Evolutionary conservation across 306 rosid species (phyloP).

Genomic region (Lithocarpus polystachyus): DNA sequence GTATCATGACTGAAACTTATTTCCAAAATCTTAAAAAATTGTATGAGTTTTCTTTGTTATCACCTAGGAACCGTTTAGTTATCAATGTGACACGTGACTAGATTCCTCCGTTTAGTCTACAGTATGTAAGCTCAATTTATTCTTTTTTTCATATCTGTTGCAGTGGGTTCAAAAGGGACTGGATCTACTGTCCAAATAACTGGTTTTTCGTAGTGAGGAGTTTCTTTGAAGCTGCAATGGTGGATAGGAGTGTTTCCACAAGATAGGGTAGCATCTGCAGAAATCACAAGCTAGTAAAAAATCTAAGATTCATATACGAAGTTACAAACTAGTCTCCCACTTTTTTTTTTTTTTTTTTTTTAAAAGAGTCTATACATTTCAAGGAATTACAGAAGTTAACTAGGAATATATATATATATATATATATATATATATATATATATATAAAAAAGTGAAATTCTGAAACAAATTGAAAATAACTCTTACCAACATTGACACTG

Average conservation of each 20-base stretch:
- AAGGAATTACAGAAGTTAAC: not conserved
- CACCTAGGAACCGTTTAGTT: not conserved
- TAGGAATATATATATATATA: not conserved
- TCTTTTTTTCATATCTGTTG: constrained; percentile 25
- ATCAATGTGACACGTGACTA: not conserved
- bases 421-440: too few species aligned
- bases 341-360: too few species aligned
- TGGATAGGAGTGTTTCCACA: not conserved
- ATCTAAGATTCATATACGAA: not conserved
- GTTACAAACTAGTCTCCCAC: not conserved
- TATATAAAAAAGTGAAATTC: too few species aligned
- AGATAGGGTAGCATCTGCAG: constrained; percentile 33
- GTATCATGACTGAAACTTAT: too few species aligned
- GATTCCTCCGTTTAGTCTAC: not conserved
- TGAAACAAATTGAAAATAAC: not conserved
- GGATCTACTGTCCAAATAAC: not conserved
- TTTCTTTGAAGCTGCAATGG: not conserved
- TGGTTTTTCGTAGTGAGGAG: not conserved
- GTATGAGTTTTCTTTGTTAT: not conserved
- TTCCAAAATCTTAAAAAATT: too few species aligned
- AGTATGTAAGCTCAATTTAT: constrained; percentile 30
- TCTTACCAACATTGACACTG: constrained; percentile 43
- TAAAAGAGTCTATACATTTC: not conserved
- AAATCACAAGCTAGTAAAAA: not conserved
- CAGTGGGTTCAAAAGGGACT: constrained; percentile 1